Conservation (phyloP, 768 basidiomycete genomes). For the Auricularia auricula-judae region DNA sequence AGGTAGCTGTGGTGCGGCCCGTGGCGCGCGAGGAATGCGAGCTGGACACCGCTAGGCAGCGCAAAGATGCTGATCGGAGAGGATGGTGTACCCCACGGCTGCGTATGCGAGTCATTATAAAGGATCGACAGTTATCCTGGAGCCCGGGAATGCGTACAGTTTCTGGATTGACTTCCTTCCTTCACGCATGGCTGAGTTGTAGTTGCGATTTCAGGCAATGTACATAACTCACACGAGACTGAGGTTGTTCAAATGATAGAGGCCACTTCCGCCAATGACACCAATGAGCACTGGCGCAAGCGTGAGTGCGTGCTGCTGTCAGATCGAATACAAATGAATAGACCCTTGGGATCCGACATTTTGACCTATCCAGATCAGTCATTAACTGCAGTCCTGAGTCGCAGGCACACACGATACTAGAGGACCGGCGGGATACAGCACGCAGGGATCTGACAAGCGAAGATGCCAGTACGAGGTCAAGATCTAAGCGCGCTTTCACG, state of each 20-base stretch:
- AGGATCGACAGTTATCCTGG: no score
- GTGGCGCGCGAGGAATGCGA: conserved; percentile 91
- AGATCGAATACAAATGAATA: no score
- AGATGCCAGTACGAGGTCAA: no score
- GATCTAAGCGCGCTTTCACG: no score
- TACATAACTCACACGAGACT: conserved; percentile 60
- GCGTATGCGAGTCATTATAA: neutral
- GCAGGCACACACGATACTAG: no score
- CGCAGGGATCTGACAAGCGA: no score
- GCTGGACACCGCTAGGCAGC: conserved; percentile 66
- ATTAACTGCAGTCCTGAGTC: no score
- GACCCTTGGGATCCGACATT: no score
- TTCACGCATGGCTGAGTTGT: conserved; percentile 17
- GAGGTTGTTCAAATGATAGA: conserved; percentile 89
- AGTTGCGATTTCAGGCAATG: neutral
- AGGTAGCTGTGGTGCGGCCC: conserved; percentile 68
- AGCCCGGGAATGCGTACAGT: conserved; percentile 37
- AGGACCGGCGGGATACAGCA: no score
- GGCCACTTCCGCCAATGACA: conserved; percentile 84
- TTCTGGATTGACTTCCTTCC: conserved; percentile 65
- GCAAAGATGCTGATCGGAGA: conserved; percentile 86
- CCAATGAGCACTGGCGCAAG: conserved; percentile 59
- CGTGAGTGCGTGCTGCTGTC: no score
- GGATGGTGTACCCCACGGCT: conserved; percentile 88
- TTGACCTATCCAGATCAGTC: no score